These are phyloP conservation scores for Cryptococcus sp. DNA, from an alignment of 1,284 basidiomycete species.

Conservation along the genomic window DNA sequence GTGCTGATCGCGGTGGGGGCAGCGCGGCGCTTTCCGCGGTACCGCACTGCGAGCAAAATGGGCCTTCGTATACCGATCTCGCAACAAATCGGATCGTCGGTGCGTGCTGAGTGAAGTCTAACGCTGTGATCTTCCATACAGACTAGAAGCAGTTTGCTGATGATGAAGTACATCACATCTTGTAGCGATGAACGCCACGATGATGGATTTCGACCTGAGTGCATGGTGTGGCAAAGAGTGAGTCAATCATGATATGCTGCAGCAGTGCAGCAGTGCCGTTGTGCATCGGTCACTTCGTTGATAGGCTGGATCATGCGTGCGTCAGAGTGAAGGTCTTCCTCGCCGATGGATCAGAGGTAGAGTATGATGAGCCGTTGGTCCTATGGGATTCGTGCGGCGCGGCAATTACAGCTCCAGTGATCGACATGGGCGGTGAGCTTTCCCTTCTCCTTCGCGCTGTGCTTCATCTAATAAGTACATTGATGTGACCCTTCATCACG, in stretches of 20 bases:
- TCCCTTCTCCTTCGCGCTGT: neutral
- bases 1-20: slow-evolving; percentile 4
- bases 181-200: slow-evolving; percentile 24
- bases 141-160: neutral
- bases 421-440: slow-evolving; percentile 15
- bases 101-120: neutral
- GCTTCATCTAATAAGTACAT: neutral
- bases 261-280: neutral
- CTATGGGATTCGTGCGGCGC: slow-evolving; percentile 13
- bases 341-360: slow-evolving; percentile 1
- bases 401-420: neutral
- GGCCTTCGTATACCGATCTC: slow-evolving; percentile 3
- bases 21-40: neutral
- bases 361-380: neutral
- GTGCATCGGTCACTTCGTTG: too few relatives aligned
- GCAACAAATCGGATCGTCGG: slow-evolving; percentile 15
- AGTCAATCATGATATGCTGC: neutral
- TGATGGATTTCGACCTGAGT: slow-evolving; percentile 14
- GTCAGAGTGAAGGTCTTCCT: neutral
- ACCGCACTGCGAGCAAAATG: slow-evolving; percentile 11
- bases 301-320: too few relatives aligned
- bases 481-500: neutral
- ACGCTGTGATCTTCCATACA: neutral
- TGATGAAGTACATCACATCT: too few relatives aligned
- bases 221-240: slow-evolving; percentile 33